A percentile compares a stretch with the other conserved stretches of the same genome.
Evolutionary conservation across 768 basidiomycete genomes (phyloP).

Genomic region (Boletus barrowsii): DNA sequence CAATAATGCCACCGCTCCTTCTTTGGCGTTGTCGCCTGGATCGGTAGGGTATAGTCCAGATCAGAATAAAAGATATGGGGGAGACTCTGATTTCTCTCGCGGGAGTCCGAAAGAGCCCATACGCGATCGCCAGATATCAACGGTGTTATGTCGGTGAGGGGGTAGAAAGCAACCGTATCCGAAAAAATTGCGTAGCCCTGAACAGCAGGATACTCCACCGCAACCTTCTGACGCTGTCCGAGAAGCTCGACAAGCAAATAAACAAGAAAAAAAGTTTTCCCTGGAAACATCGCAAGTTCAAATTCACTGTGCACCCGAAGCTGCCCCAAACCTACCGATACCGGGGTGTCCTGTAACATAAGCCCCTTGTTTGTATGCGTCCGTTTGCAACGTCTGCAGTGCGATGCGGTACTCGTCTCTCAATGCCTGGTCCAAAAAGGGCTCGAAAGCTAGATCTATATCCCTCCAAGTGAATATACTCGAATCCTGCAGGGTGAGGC

Average conservation of each 20-base stretch:
- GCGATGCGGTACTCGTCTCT: not conserved
- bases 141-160: not conserved
- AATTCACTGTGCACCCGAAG: too few relatives aligned
- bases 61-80: not conserved
- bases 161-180: not conserved
- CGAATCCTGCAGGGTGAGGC: not conserved
- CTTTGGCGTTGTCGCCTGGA: not conserved
- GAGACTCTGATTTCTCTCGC: not conserved
- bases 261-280: not conserved
- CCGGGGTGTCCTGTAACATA: conserved; percentile 7
- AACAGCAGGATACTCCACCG: not conserved
- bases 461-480: not conserved
- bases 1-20: not conserved
- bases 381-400: not conserved
- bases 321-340: not conserved
- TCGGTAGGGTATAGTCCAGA: not conserved
- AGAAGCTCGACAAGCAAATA: not conserved
- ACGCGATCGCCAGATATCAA: not conserved
- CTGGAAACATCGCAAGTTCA: not conserved
- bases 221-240: not conserved
- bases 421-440: not conserved
- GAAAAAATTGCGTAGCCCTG: not conserved
- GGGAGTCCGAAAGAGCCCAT: not conserved
- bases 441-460: not conserved
- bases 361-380: not conserved